Evolutionary conservation across 1,284 basidiomycete genomes (phyloP), one percentile per base, ranked within the genome.

Genomic region (Ceratobasidium sp.): DNA sequence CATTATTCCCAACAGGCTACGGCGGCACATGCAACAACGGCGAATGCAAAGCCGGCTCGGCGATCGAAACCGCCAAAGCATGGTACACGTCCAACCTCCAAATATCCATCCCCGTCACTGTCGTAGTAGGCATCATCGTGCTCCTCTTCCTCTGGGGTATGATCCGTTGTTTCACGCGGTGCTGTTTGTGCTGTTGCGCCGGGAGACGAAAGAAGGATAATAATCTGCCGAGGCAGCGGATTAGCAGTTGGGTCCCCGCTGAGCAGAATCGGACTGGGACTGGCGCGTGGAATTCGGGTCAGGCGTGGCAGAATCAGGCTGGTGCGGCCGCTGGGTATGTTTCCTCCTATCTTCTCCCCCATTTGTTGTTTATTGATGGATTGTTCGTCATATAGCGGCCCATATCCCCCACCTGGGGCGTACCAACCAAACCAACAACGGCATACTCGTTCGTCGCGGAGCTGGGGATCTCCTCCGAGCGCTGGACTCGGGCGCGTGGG

Each of bases 81-180:
- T 93, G 92, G 93, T 95, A 94, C 84, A 86, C 85, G 3, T 88
- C 92, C 80, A 95, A 96, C 86, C 88, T 94, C 15, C 92, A 95
- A 83, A 94, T 95, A 78, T 87, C 93, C 26, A 93, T 95, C 81
- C 94, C 95, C 15, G 91, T 96, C 58, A 94, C 94, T 0, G 86
- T 96, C 76, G 91, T 93, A 26, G 93, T 87, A 23, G 93, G 89
- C 12, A 84, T 96, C 51, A 81, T 94, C 61, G 86, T 89, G 9
- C 81, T 93, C n/a, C 82, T 90, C 40, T 78, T 91, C 49, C 69
- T 92, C 51, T 90, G 86, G 72, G 78, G 77, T 0, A 55, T 78
- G n/a, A 7, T 64, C 18, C 42, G 75, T 3, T 77, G 75, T 42
- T 26, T 77, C 12, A 64, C 49, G 12, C 26, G 60, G 4, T 75